Evolutionary conservation across 2,329 filamentous ascomycete species (phyloP), one percentile per base, ranked within the genome.

Genomic region (Botrytis sinoallii): DNA sequence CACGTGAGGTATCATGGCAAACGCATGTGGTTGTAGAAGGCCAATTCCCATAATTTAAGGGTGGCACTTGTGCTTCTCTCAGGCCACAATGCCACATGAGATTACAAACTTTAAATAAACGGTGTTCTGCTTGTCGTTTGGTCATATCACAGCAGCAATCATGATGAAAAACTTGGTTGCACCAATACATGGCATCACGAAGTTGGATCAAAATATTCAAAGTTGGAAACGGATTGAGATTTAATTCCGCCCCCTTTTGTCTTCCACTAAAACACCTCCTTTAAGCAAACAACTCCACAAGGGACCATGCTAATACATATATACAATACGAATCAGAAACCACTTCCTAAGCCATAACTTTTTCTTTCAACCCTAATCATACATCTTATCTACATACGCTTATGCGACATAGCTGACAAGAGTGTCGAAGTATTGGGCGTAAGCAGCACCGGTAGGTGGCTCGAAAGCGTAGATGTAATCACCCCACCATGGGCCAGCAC

Each of bases 401-500:
- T 72, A 72, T 48, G 71, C 71, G 38, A 42, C 52, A 29, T 72
- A 72, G 18, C 52, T 60, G 32, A 60, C 42, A 60, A 72, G 2
- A 29, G 71, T 72, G 25, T 72, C 32, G n/a, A 68, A 59, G 71
- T 72, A 72, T 46, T 57, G 22, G 16, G 52, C 61, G 73, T 77
- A 78, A 9, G 84, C 85, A 25, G 77, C 75, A 0, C 86, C 86
- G 75, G 73, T 81, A 10, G 83, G 79, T 0, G 87, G 86, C 82
- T 88, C 87, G 77, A 88, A 83, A 64, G 78, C 82, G 70, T 81
- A 87, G 63, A 86, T 85, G 73, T 87, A 87, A 72, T 82, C 78
- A 0, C 78, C 84, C 86, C 82, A 84, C 83, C 84, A 88, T 3
- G 87, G 87, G 0, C 87, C 87, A 35, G 86, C 87, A 44, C 85